Evolutionary conservation across 2,329 filamentous ascomycete genomes (phyloP).

Genomic region (Onygena corvina): DNA sequence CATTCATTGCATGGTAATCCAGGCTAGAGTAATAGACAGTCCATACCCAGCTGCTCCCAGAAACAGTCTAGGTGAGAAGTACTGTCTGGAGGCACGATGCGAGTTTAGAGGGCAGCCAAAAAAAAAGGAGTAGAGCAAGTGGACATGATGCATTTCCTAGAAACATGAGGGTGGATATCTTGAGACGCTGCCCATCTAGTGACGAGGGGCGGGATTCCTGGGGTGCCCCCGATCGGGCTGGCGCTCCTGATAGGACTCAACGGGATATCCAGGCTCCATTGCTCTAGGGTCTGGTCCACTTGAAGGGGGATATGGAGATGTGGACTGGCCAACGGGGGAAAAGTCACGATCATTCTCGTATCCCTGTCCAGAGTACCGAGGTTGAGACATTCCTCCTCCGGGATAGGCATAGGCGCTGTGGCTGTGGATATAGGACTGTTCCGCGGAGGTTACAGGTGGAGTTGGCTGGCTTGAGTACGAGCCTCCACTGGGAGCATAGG

Average conservation of each 20-base stretch:
- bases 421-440: constrained; percentile 30
- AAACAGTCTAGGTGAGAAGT: no score
- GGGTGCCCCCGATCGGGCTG: constrained; percentile 28
- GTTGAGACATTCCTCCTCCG: constrained; percentile 25
- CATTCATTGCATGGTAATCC: constrained; percentile 2
- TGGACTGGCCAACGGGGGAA: constrained; percentile 30
- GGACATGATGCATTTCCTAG: background rate
- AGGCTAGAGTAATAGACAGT: background rate
- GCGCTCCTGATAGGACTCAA: constrained; percentile 27
- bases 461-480: constrained; percentile 23
- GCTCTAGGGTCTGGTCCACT: constrained; percentile 33
- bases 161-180: background rate
- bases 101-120: background rate
- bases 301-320: constrained; percentile 31
- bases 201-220: constrained; percentile 29
- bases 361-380: constrained; percentile 31
- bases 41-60: background rate
- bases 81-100: background rate
- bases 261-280: constrained; percentile 32
- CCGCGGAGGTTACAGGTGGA: constrained; percentile 29
- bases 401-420: constrained; percentile 23
- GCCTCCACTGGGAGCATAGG: constrained; percentile 11
- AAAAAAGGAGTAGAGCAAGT: background rate
- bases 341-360: constrained; percentile 34
- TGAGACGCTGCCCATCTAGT: constrained; percentile 17